Base-by-base conservation (phyloP, 345 rosid genomes). In the Clarkia xantiana region DNA sequence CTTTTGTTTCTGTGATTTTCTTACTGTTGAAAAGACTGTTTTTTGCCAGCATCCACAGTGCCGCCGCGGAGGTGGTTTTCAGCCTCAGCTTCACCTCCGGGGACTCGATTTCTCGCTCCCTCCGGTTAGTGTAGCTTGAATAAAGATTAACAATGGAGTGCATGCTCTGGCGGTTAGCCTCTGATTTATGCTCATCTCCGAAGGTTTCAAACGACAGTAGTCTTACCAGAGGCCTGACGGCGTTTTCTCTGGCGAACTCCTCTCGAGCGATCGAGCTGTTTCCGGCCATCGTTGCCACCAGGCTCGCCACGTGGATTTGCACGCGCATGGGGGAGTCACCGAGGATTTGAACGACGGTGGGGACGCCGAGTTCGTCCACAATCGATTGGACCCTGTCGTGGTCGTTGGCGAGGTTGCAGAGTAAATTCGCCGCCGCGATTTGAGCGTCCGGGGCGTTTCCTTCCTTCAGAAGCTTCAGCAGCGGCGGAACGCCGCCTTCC, bases 1-100 rank as follows among this genome's bases (percentile, higher is more conserved):
- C 97, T 66, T 86, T 90, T 0, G 97, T 90, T 65, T 90, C 97
- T 0, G 95, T 74, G 38, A 90, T 79, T 57, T 76, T 74, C 74
- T 64, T 70, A 64, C 95, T 76, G 55, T 90, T 90, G 1, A 69
- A 56, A 14, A 82, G 74, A 55, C 82, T 90, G 47, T 69, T 85
- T 49, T 67, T 75, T 2, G 95, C 85, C 40, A 90, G 81, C 94
- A 74, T 85, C 95, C 86, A 86, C 42, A 86, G 20, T 18, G 97
- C 97, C 70, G 74, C 72, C 0, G 88, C 81, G 7, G 9, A 29
- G 36, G 36, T 29, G 36, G 36, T 29, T 10, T 29, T 29, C 36
- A 29, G 36, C 36, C 8, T 29, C 36, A 29, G 36, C 36, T 29
- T 29, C 36, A 29, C 36, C 36, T 29, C 36, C 8, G 5, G 25